Conservation (phyloP, 352 stramenopile genomes). For the Pythium chondricola region DNA sequence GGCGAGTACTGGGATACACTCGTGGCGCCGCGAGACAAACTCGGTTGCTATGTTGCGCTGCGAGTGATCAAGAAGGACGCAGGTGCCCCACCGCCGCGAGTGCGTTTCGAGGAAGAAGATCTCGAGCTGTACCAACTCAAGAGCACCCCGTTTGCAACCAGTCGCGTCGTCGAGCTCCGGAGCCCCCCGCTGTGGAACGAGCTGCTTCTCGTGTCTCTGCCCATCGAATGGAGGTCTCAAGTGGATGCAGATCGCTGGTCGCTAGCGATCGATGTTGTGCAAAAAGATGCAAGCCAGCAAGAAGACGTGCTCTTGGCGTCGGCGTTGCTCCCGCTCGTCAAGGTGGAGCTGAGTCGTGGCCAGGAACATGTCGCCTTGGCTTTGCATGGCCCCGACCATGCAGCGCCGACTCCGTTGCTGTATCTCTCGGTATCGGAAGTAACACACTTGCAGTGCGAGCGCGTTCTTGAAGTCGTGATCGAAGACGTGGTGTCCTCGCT, state of each 20-base stretch:
- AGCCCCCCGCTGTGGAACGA: constrained; percentile 55
- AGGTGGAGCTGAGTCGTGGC: too few relatives aligned
- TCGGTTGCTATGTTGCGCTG: too few relatives aligned
- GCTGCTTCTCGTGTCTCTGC: constrained; percentile 48
- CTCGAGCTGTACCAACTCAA: constrained; percentile 31
- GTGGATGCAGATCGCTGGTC: constrained; percentile 3
- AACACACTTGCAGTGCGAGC: background rate
- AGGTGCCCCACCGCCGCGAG: background rate
- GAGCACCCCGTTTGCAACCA: constrained; percentile 61
- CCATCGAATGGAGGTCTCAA: constrained; percentile 28
- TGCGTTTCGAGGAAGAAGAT: constrained; percentile 5
- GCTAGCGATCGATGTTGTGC: constrained; percentile 58
- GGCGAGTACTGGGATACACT: constrained; percentile 26
- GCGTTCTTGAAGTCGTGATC: constrained; percentile 8
- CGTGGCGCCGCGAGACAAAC: background rate
- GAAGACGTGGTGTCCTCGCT: constrained; percentile 1
- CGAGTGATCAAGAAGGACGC: background rate
- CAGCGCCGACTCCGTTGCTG: too few relatives aligned
- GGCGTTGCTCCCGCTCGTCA: constrained; percentile 14
- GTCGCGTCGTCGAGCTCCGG: constrained; percentile 42
- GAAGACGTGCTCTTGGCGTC: constrained; percentile 39
- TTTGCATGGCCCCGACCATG: too few relatives aligned
- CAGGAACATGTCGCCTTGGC: too few relatives aligned
- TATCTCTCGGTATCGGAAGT: constrained; percentile 10
- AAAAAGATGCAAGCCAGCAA: constrained; percentile 49